These are phyloP conservation scores for Bryopsis sp. DNA, from an alignment of 139 green algal genomes.

Conservation along the genomic window DNA sequence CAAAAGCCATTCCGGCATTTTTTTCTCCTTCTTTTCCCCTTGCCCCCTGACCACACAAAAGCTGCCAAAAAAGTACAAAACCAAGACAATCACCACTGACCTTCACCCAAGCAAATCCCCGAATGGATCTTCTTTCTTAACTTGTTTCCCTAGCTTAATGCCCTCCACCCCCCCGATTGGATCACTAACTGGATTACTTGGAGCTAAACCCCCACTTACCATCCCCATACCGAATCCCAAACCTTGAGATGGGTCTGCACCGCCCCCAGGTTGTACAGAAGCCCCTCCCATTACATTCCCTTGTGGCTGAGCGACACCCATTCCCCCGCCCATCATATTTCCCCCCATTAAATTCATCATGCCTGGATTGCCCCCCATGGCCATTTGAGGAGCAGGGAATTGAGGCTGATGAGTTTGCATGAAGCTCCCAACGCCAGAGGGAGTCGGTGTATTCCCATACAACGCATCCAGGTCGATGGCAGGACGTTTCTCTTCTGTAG, in stretches of 20 bases:
- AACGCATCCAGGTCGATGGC: constrained; percentile 14
- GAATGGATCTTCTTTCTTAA: constrained; percentile 15
- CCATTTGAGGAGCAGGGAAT: too few species aligned
- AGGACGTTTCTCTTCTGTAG: not conserved
- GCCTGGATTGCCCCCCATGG: too few species aligned
- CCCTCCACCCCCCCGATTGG: not conserved
- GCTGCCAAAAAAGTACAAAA: too few species aligned
- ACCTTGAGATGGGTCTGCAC: not conserved
- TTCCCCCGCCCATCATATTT: too few species aligned
- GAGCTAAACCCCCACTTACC: not conserved
- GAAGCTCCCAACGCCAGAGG: too few species aligned
- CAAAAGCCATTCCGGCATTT: not conserved
- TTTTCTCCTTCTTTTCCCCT: not conserved
- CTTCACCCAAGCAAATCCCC: constrained; percentile 9
- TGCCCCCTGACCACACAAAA: too few species aligned
- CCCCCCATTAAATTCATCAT: too few species aligned
- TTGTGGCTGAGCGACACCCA: too few species aligned
- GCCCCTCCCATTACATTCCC: not conserved
- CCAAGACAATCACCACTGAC: too few species aligned
- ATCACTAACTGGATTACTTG: not conserved
- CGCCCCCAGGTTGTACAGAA: not conserved
- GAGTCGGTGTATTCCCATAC: not conserved
- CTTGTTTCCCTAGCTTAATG: not conserved
- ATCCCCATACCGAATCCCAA: not conserved
- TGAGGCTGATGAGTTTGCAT: too few species aligned